These are phyloP conservation scores for Nectriaceae sp. DNA, from an alignment of 2,329 filamentous ascomycete species.

Conservation along the genomic window DNA sequence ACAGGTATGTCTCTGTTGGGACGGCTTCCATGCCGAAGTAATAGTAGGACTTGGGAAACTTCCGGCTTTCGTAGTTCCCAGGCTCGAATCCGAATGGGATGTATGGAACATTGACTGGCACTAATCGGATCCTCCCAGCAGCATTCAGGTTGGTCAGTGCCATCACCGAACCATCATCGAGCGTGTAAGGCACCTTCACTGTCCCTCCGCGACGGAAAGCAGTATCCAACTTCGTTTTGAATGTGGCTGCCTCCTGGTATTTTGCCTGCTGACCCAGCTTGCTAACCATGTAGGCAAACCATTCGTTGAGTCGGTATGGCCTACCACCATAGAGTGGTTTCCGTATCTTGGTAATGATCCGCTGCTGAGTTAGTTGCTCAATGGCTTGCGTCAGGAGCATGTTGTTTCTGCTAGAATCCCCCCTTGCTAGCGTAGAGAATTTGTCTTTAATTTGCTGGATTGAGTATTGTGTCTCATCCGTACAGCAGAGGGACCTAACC, in stretches of 20 bases:
- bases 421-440: slow-evolving; percentile 50
- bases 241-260: slow-evolving; percentile 57
- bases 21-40: slow-evolving; percentile 63
- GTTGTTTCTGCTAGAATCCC: slow-evolving; percentile 42
- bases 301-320: slow-evolving; percentile 64
- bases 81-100: slow-evolving; percentile 72
- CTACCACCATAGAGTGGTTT: slow-evolving; percentile 59
- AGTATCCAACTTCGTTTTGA: slow-evolving; percentile 62
- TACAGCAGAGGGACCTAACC: slow-evolving; percentile 61
- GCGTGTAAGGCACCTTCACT: slow-evolving; percentile 55
- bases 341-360: slow-evolving; percentile 62
- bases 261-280: slow-evolving; percentile 57
- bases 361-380: slow-evolving; percentile 48
- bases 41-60: slow-evolving; percentile 65
- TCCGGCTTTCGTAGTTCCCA: slow-evolving; percentile 70
- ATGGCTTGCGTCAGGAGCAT: slow-evolving; percentile 50
- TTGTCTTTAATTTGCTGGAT: slow-evolving; percentile 50
- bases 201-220: slow-evolving; percentile 47
- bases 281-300: slow-evolving; percentile 57
- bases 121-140: slow-evolving; percentile 55
- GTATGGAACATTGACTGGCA: slow-evolving; percentile 55
- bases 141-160: slow-evolving; percentile 67
- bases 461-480: slow-evolving; percentile 50
- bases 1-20: slow-evolving; percentile 65
- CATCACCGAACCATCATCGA: slow-evolving; percentile 67